Percentiles rank a stretch among this genome's conserved stretches.
phyloP scores from a whole-genome alignment of 192 early-diverging fungal genomes.

The Spizellomyces sp. region DNA sequence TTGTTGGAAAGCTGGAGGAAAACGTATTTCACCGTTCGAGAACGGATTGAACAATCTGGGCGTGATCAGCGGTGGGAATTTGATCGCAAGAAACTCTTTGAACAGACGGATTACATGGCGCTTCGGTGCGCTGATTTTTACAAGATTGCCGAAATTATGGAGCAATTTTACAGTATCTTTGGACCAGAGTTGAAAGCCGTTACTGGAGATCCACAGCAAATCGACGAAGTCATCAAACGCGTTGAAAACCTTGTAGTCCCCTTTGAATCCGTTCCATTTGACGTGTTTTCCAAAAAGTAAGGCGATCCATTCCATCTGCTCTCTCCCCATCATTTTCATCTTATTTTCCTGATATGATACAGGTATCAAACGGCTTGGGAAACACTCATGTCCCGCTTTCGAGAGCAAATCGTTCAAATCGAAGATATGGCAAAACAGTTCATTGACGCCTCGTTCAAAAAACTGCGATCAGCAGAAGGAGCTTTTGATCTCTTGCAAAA shows the following conservation, averaged over 20 bases:
- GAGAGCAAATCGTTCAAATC: slow-evolving; percentile 67
- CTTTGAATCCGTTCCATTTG: slow-evolving; percentile 62
- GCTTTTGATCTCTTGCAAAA: slow-evolving; percentile 68
- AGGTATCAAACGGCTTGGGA: slow-evolving; percentile 63
- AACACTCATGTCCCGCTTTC: slow-evolving; percentile 59
- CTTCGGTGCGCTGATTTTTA: slow-evolving; percentile 59
- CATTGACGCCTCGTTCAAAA: slow-evolving; percentile 67
- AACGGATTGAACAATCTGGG: slow-evolving; percentile 64
- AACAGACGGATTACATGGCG: slow-evolving; percentile 69
- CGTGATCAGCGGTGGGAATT: slow-evolving; percentile 71
- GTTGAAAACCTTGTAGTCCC: slow-evolving; percentile 64
- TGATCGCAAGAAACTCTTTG: slow-evolving; percentile 67
- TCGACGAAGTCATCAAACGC: slow-evolving; percentile 69
- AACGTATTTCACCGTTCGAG: slow-evolving; percentile 64
- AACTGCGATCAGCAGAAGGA: slow-evolving; percentile 63
- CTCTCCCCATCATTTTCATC: not conserved
- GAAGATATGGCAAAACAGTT: slow-evolving; percentile 73
- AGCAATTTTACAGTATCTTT: slow-evolving; percentile 70
- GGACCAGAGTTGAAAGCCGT: slow-evolving; percentile 68
- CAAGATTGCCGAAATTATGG: slow-evolving; percentile 68
- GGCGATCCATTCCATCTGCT: not conserved
- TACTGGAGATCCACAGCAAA: slow-evolving; percentile 65
- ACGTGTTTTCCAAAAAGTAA: slow-evolving; percentile 62
- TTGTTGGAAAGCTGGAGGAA: slow-evolving; percentile 61
- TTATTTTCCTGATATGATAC: not conserved